These are phyloP conservation scores for Komagataella ulmi DNA, from an alignment of 805 yeast genomes.

Conservation along the genomic window DNA sequence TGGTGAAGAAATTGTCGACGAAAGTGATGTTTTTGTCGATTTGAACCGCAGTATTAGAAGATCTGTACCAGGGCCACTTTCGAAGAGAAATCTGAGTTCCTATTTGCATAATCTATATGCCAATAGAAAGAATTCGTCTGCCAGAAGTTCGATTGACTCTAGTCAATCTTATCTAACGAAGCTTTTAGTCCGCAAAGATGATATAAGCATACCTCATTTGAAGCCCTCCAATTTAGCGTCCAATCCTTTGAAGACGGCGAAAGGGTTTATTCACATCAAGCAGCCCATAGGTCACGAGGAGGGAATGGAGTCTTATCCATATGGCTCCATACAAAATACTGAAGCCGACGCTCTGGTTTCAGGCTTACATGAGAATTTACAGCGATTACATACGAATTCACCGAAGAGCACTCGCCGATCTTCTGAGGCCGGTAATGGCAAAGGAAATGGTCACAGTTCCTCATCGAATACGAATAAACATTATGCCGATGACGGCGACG, in stretches of 20 bases:
- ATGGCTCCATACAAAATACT: slow-evolving; percentile 22
- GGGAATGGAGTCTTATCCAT: slow-evolving; percentile 1
- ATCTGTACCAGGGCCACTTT: slow-evolving; percentile 60
- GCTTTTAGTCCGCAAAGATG: background rate
- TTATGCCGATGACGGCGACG: background rate
- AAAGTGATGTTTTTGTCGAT: slow-evolving; percentile 86
- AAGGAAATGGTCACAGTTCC: background rate
- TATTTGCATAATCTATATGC: slow-evolving; percentile 45
- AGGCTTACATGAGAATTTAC: slow-evolving; percentile 19
- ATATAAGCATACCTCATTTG: slow-evolving; percentile 6
- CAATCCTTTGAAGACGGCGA: slow-evolving; percentile 55
- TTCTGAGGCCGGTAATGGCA: slow-evolving; percentile 7
- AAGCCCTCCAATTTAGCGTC: slow-evolving; percentile 56
- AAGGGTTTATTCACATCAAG: slow-evolving; percentile 57
- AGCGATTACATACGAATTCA: slow-evolving; percentile 5
- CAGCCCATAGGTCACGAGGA: background rate
- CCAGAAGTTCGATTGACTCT: slow-evolving; percentile 26
- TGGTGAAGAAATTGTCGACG: slow-evolving; percentile 97
- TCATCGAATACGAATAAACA: background rate
- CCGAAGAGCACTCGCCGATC: slow-evolving; percentile 5
- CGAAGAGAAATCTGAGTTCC: slow-evolving; percentile 55
- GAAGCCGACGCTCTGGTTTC: slow-evolving; percentile 27
- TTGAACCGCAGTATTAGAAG: slow-evolving; percentile 79
- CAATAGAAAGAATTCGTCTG: slow-evolving; percentile 17
- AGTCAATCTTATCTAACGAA: slow-evolving; percentile 1